Evolutionary conservation across 208 protist species (phyloP).

Genomic region (Porcisia hertigi): DNA sequence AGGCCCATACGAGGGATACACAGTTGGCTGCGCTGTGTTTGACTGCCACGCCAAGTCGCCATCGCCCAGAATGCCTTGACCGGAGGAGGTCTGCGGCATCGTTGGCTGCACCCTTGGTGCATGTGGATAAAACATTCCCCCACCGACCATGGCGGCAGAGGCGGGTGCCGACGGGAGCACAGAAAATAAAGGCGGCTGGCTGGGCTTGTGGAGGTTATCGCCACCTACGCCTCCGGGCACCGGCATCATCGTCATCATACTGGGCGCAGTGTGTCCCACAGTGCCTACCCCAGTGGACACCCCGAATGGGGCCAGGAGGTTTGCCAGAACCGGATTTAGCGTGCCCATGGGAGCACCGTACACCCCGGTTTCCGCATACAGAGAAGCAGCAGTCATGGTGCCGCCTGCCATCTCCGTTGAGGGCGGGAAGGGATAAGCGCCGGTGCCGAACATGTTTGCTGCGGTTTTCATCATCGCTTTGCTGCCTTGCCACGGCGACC

Average conservation of each 20-base stretch:
- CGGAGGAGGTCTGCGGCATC: background rate
- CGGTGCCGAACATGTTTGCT: background rate
- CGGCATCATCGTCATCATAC: slow-evolving; percentile 5
- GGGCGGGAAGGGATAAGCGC: slow-evolving; percentile 15
- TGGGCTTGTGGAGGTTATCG: background rate
- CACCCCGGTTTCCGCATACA: background rate
- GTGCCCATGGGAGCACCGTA: slow-evolving; percentile 16
- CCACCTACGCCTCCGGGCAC: background rate
- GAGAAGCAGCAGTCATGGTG: background rate
- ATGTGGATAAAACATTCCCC: background rate
- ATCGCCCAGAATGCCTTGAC: slow-evolving; percentile 19
- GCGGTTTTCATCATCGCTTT: background rate
- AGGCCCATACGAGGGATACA: background rate
- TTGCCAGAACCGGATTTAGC: slow-evolving; percentile 22
- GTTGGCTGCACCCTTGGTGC: background rate
- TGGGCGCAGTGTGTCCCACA: background rate
- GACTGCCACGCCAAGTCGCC: slow-evolving; percentile 11
- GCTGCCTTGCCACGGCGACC: background rate
- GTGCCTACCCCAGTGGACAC: background rate
- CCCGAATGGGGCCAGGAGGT: slow-evolving; percentile 17
- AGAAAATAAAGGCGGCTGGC: slow-evolving; percentile 7
- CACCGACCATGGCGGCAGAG: background rate
- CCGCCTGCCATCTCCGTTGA: background rate
- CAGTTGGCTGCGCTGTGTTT: slow-evolving; percentile 8
- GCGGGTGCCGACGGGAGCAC: background rate